A percentile compares a stretch with the other conserved stretches of the same genome.
Conservation (phyloP, 2,329 filamentous ascomycete genomes). For the Monosporascus sp. region DNA sequence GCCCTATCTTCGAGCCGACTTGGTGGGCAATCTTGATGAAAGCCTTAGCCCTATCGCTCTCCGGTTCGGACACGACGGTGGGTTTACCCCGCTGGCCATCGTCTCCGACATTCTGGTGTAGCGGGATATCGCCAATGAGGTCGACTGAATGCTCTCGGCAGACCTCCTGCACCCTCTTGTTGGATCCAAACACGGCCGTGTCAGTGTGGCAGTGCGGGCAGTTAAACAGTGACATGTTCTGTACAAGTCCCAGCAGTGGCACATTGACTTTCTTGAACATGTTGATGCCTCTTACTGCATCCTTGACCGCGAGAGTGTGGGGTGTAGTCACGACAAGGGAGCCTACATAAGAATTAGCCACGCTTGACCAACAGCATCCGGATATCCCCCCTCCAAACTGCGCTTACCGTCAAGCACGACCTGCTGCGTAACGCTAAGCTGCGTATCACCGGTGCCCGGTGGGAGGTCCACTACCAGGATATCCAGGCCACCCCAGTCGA, state of each 20-base stretch:
- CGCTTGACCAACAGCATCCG: not conserved
- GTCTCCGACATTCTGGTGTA: constrained; percentile 80
- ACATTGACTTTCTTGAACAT: constrained; percentile 87
- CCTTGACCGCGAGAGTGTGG: constrained; percentile 86
- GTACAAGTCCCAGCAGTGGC: constrained; percentile 78
- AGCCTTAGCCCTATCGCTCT: constrained; percentile 63
- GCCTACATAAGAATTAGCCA: constrained; percentile 37
- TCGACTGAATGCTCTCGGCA: constrained; percentile 69
- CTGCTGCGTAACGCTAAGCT: constrained; percentile 95
- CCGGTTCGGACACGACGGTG: constrained; percentile 81
- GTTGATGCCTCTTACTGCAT: constrained; percentile 85
- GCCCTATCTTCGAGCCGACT: constrained; percentile 42
- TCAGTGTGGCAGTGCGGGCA: constrained; percentile 73
- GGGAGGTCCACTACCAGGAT: constrained; percentile 86
- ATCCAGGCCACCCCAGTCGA: constrained; percentile 88
- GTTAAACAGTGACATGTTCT: constrained; percentile 84
- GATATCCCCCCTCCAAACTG: not conserved
- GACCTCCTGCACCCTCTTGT: constrained; percentile 59
- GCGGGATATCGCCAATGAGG: constrained; percentile 82
- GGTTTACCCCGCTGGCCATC: constrained; percentile 85
- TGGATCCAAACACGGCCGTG: constrained; percentile 69
- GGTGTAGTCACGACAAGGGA: constrained; percentile 88
- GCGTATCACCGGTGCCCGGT: constrained; percentile 91
- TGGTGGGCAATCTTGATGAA: constrained; percentile 67
- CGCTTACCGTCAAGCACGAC: constrained; percentile 72